phyloP scores from a whole-genome alignment of 2,329 filamentous ascomycete genomes.

The Colletotrichum musicola region DNA sequence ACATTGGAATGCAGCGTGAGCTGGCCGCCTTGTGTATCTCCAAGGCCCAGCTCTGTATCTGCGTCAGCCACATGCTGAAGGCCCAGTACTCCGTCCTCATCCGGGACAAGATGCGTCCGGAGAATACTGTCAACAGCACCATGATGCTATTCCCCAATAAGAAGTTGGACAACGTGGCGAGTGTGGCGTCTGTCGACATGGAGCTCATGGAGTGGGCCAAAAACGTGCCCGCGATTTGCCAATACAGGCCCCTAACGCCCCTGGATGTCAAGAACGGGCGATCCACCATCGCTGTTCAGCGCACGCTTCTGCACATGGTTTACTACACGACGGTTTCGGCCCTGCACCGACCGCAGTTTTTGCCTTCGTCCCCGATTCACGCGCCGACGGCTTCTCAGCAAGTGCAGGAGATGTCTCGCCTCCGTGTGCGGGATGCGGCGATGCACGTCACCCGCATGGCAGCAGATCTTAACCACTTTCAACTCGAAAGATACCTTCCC shows the following conservation, averaged over 20 bases:
- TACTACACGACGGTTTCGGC: constrained; percentile 94
- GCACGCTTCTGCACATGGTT: constrained; percentile 91
- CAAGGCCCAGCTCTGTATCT: constrained; percentile 89
- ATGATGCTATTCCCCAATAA: constrained; percentile 96
- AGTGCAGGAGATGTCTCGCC: constrained; percentile 84
- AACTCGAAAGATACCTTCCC: constrained; percentile 83
- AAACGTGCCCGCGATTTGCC: constrained; percentile 77
- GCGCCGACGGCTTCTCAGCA: constrained; percentile 70
- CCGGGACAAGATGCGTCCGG: constrained; percentile 83
- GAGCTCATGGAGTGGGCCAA: constrained; percentile 84
- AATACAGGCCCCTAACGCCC: constrained; percentile 70
- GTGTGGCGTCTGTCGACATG: constrained; percentile 82
- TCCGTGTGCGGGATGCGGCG: constrained; percentile 86
- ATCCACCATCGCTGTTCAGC: constrained; percentile 75
- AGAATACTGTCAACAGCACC: constrained; percentile 79
- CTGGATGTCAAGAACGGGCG: constrained; percentile 71
- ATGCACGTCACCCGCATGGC: constrained; percentile 88
- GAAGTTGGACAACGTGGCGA: constrained; percentile 82
- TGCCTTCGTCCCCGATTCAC: constrained; percentile 76
- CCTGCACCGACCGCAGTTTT: constrained; percentile 89
- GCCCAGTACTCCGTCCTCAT: constrained; percentile 94
- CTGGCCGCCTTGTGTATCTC: constrained; percentile 91
- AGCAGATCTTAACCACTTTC: constrained; percentile 77
- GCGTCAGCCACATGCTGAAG: constrained; percentile 89
- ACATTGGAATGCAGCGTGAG: constrained; percentile 79